These are phyloP conservation scores for Kodamaea suecica DNA, from an alignment of 1,139 yeast genomes.

Conservation along the genomic window DNA sequence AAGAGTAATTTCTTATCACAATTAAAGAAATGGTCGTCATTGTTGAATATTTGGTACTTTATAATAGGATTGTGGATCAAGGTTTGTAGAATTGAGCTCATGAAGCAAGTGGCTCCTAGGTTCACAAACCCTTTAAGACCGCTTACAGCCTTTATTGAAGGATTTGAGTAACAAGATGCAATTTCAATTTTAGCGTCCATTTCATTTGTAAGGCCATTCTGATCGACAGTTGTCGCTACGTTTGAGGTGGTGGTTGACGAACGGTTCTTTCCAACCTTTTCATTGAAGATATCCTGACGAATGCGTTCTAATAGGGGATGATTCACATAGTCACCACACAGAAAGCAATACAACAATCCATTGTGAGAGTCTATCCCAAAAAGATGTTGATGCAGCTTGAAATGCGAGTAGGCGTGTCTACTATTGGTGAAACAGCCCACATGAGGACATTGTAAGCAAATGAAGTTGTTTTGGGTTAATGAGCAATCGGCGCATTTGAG, in stretches of 20 bases:
- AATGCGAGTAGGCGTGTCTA: conserved; percentile 62
- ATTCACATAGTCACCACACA: conserved; percentile 69
- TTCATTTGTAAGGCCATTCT: neutral
- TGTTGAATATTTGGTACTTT: conserved; percentile 70
- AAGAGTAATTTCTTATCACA: conserved; percentile 28
- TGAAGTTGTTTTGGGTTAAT: conserved; percentile 50
- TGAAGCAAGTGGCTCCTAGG: conserved; percentile 95
- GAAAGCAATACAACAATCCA: conserved; percentile 71
- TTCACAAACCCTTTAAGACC: conserved; percentile 88
- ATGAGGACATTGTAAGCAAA: conserved; percentile 79
- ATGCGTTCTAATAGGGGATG: conserved; percentile 55
- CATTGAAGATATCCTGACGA: conserved; percentile 31
- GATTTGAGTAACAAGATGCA: conserved; percentile 33
- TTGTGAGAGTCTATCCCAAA: conserved; percentile 64
- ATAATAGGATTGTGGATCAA: conserved; percentile 85
- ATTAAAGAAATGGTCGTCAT: conserved; percentile 49
- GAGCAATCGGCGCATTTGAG: conserved; percentile 52
- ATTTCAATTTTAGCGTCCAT: conserved; percentile 5
- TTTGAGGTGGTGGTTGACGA: no score
- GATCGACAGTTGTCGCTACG: neutral
- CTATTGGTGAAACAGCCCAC: conserved; percentile 62
- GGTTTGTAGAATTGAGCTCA: conserved; percentile 86
- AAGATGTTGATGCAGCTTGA: conserved; percentile 59
- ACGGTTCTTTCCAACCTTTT: neutral
- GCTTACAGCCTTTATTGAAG: conserved; percentile 58